Conservation (phyloP, 345 rosid genomes). For the Geranium brycei region DNA sequence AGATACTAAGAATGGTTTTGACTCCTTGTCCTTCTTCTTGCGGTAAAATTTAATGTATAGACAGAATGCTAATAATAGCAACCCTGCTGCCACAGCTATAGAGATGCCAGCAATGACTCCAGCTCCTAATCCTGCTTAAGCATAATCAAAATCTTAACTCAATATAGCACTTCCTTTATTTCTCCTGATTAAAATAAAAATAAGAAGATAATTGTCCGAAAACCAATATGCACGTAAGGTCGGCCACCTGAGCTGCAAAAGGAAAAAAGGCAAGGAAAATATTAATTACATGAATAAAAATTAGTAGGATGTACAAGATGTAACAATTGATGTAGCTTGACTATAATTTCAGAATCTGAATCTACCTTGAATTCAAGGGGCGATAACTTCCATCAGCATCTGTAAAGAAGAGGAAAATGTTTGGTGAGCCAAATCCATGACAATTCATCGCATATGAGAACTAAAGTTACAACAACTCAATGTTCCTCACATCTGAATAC, state of each 20-base stretch:
- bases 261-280: slow-evolving; percentile 7
- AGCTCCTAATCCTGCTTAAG: slow-evolving; percentile 40
- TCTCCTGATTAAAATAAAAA: slow-evolving; percentile 9
- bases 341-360: not conserved
- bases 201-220: slow-evolving; percentile 12
- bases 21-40: slow-evolving; percentile 26
- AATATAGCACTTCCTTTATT: slow-evolving; percentile 7
- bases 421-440: slow-evolving; percentile 8
- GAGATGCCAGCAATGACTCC: slow-evolving; percentile 62
- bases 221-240: slow-evolving; percentile 19
- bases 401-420: slow-evolving; percentile 19
- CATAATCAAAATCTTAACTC: slow-evolving; percentile 14
- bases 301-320: not conserved
- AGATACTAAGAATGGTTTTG: slow-evolving; percentile 22
- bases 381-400: slow-evolving; percentile 44
- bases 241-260: slow-evolving; percentile 58
- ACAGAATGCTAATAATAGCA: slow-evolving; percentile 28
- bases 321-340: not conserved
- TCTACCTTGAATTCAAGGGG: slow-evolving; percentile 42
- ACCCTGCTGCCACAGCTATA: slow-evolving; percentile 30
- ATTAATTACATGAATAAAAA: not conserved
- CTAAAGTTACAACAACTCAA: not conserved
- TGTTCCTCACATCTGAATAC: not conserved
- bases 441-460: not conserved
- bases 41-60: slow-evolving; percentile 30